These are phyloP conservation scores for Acanthamoeba culbertsoni DNA, from an alignment of 208 protist species.

Conservation along the genomic window DNA sequence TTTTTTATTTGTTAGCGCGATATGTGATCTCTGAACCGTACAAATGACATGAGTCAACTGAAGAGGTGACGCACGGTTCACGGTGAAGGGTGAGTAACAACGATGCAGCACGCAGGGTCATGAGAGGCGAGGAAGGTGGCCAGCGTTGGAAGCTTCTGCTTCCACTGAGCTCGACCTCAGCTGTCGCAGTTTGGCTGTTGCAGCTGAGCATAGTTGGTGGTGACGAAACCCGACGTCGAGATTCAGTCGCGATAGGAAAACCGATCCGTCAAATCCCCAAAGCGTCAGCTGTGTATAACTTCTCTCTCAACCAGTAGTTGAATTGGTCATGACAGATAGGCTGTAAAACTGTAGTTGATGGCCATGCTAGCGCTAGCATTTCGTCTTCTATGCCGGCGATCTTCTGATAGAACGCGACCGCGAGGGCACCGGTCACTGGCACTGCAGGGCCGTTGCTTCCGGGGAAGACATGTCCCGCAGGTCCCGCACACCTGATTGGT, in stretches of 20 bases:
- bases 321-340: too few species aligned
- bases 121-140: not conserved
- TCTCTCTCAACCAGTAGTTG: too few species aligned
- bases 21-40: not conserved
- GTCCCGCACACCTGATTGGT: not conserved
- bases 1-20: too few species aligned
- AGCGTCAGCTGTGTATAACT: not conserved
- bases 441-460: not conserved
- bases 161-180: not conserved
- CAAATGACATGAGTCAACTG: not conserved
- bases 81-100: not conserved
- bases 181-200: not conserved
- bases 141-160: not conserved
- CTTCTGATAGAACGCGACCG: not conserved
- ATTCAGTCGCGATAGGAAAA: not conserved
- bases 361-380: not conserved
- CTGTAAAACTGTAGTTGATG: not conserved
- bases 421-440: not conserved
- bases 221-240: not conserved
- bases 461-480: not conserved
- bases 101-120: not conserved
- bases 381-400: slow-evolving; percentile 10
- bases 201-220: not conserved
- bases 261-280: not conserved
- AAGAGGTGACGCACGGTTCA: not conserved